These are phyloP conservation scores for Teunomyces tritomae DNA, from an alignment of 805 yeast genomes.

Conservation along the genomic window DNA sequence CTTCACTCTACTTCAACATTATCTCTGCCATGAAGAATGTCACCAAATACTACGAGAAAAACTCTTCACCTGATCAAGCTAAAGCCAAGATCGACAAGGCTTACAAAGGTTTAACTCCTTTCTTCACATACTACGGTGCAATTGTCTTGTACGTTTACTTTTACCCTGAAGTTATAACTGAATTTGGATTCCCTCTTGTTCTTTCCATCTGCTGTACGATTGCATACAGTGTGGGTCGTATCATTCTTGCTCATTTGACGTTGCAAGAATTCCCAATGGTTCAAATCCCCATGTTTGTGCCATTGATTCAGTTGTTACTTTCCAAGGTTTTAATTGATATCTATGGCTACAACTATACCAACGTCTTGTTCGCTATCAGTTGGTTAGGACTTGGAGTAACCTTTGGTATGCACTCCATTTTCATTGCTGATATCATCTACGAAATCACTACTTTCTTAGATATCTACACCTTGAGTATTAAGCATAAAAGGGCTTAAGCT, in stretches of 20 bases:
- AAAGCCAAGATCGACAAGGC: slow-evolving; percentile 41
- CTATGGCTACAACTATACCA: slow-evolving; percentile 38
- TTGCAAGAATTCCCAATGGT: slow-evolving; percentile 70
- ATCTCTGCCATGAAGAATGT: slow-evolving; percentile 66
- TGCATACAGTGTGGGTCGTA: slow-evolving; percentile 89
- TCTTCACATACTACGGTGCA: slow-evolving; percentile 51
- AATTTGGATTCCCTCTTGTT: slow-evolving; percentile 53
- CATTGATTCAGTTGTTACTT: slow-evolving; percentile 47
- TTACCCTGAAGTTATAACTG: slow-evolving; percentile 50
- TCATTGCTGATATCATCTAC: slow-evolving; percentile 74
- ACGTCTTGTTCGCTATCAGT: slow-evolving; percentile 49
- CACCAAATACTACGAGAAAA: slow-evolving; percentile 40
- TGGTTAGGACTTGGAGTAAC: slow-evolving; percentile 70
- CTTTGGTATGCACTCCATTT: slow-evolving; percentile 64
- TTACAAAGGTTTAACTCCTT: slow-evolving; percentile 62
- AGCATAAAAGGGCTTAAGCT: slow-evolving; percentile 58
- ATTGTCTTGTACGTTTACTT: slow-evolving; percentile 47
- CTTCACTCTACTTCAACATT: slow-evolving; percentile 62
- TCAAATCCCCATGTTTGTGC: slow-evolving; percentile 69
- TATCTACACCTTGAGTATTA: slow-evolving; percentile 80
- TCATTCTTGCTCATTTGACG: slow-evolving; percentile 84
- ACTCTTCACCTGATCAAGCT: slow-evolving; percentile 19
- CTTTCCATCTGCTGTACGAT: slow-evolving; percentile 70
- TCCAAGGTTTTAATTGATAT: slow-evolving; percentile 33
- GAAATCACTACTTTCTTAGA: slow-evolving; percentile 79